phyloP scores from a whole-genome alignment of 2,329 filamentous ascomycete species.

The Paraphaeosphaeria minitans region DNA sequence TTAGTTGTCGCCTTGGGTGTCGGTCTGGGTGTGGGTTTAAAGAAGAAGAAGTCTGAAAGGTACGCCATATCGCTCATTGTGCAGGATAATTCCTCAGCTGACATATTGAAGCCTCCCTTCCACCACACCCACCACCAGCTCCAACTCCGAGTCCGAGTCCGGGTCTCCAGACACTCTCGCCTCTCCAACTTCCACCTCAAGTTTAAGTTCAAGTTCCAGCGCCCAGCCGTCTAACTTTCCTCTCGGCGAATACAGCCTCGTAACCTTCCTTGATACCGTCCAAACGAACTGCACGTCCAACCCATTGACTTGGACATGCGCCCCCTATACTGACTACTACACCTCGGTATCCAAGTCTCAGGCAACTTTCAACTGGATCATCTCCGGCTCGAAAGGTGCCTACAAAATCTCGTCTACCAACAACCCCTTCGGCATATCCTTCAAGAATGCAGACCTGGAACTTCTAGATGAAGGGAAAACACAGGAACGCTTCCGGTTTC shows the following conservation, averaged over 20 bases:
- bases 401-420: slow-evolving; percentile 63
- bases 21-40: slow-evolving; percentile 49
- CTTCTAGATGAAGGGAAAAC: slow-evolving; percentile 55
- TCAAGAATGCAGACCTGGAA: slow-evolving; percentile 58
- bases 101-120: slow-evolving; percentile 5
- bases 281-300: slow-evolving; percentile 64
- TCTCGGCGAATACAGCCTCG: slow-evolving; percentile 65
- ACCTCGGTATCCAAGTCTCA: slow-evolving; percentile 47
- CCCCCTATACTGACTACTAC: slow-evolving; percentile 60
- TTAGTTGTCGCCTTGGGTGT: slow-evolving; percentile 47
- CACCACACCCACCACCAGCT: slow-evolving; percentile 1
- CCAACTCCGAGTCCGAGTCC: slow-evolving; percentile 9
- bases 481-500: slow-evolving; percentile 64
- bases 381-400: slow-evolving; percentile 48
- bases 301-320: slow-evolving; percentile 65
- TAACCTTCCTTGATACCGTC: slow-evolving; percentile 61
- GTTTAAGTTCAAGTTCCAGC: slow-evolving; percentile 15
- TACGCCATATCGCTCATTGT: slow-evolving; percentile 12
- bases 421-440: slow-evolving; percentile 62
- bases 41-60: slow-evolving; percentile 39
- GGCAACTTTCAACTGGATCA: slow-evolving; percentile 67
- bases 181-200: slow-evolving; percentile 24
- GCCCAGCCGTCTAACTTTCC: slow-evolving; percentile 57
- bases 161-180: slow-evolving; percentile 15
- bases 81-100: neutral